Evolutionary conservation across 1,284 basidiomycete genomes (phyloP), one percentile per base, ranked within the genome.

Genomic region (Trichosporon sp.): DNA sequence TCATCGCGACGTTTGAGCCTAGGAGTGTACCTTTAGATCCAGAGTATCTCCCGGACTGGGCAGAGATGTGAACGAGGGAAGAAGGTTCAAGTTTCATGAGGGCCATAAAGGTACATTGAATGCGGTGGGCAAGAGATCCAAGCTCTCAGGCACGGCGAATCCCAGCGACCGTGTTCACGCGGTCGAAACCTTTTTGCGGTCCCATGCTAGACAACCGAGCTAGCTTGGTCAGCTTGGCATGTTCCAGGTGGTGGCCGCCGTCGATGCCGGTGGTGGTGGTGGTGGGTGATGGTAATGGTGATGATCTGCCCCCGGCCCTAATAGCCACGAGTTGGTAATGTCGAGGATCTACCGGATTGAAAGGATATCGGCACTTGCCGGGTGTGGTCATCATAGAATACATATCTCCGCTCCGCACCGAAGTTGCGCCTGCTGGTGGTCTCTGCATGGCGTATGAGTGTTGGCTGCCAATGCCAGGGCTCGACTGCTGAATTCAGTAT

Each of bases 1-100:
- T 77, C 57, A 78, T 80, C 56, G 77, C 78, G 14, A 70, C 77
- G 63, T 80, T 78, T 65, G 68, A 78, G 3, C 75, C 77, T 1
- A 66, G 60, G 32, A 67, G 62, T 49, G 64, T 78, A 49, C 56
- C 65, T 10, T 71, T 69, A 27, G 72, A 77, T 44, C 56, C 37
- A 23, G 54, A 44, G 9, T 62, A 67, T 58, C 67, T 68, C 32
- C 76, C 78, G 10, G 58, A 61, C 3, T 79, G 78, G 78, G 68
- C 61, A 19, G 32, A 57, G 56, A 31, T 54, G 49, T 54, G 49
- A 54, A 54, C 27, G 16, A 16, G 49, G 49, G 49, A 29, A 54
- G 49, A n/a, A 29, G 49, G 25, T 29, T 29, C 25, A n/a, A 29
- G 32, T 29, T 34, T 25, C 56, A 19, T 27, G 57, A 19, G 23